These are phyloP conservation scores for Trichoderma semiorbis DNA, from an alignment of 2,329 filamentous ascomycete species.

Conservation along the genomic window DNA sequence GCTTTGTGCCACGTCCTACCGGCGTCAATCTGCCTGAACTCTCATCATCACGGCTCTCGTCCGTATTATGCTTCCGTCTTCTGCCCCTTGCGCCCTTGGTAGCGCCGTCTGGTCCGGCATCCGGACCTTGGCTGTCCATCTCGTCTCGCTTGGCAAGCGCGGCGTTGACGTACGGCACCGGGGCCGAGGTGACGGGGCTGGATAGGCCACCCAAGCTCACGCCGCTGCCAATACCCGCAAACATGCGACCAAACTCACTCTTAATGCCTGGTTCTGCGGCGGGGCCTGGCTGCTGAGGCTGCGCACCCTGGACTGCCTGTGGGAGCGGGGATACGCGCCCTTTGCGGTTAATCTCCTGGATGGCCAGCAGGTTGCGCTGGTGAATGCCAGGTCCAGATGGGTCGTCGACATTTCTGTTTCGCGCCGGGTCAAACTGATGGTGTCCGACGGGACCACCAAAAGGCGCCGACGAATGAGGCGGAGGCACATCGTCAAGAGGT, in stretches of 20 bases:
- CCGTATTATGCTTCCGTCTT: slow-evolving; percentile 72
- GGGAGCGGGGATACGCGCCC: slow-evolving; percentile 85
- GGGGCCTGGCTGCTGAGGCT: slow-evolving; percentile 74
- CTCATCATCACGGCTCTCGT: slow-evolving; percentile 67
- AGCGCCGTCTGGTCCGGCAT: slow-evolving; percentile 43
- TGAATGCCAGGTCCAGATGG: slow-evolving; percentile 52
- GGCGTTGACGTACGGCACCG: slow-evolving; percentile 45
- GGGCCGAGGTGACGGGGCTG: slow-evolving; percentile 45
- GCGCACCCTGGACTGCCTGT: slow-evolving; percentile 89
- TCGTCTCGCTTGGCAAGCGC: slow-evolving; percentile 53
- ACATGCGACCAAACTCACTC: slow-evolving; percentile 91
- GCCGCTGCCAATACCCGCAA: slow-evolving; percentile 77
- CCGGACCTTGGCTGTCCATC: slow-evolving; percentile 40
- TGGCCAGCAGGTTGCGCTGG: slow-evolving; percentile 66
- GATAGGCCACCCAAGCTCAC: slow-evolving; percentile 47
- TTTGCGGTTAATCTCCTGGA: slow-evolving; percentile 77
- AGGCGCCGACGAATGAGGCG: slow-evolving; percentile 45
- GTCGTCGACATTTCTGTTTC: slow-evolving; percentile 42
- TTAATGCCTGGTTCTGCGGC: slow-evolving; percentile 85
- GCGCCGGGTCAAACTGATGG: slow-evolving; percentile 40
- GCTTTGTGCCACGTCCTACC: slow-evolving; percentile 59
- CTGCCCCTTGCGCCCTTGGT: slow-evolving; percentile 54
- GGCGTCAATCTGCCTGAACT: slow-evolving; percentile 61
- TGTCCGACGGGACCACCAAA: slow-evolving; percentile 41
- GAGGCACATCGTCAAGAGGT: slow-evolving; percentile 46